Evolutionary conservation across 1,284 basidiomycete species (phyloP).

Genomic region (Pyrrhoderma noxium): DNA sequence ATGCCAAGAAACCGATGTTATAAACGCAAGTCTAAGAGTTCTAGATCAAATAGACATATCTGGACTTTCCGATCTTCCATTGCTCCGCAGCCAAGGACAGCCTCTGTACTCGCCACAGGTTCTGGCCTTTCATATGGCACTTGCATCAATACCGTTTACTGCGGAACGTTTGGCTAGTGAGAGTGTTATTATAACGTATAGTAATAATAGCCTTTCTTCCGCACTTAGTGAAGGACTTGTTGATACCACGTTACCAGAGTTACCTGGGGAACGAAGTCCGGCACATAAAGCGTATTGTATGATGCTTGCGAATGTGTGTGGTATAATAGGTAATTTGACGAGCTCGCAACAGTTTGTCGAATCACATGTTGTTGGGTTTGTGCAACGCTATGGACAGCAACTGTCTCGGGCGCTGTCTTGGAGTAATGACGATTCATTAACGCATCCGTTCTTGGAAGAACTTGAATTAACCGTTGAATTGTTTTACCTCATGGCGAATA

Average conservation of each 20-base stretch:
- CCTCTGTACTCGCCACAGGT: slow-evolving; percentile 70
- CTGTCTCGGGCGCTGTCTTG: slow-evolving; percentile 71
- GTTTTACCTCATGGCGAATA: slow-evolving; percentile 55
- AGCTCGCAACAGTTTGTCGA: slow-evolving; percentile 78
- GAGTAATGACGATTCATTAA: slow-evolving; percentile 71
- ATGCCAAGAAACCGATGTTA: slow-evolving; percentile 77
- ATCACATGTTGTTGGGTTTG: slow-evolving; percentile 77
- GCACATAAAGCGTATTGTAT: slow-evolving; percentile 78
- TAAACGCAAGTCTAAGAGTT: slow-evolving; percentile 71
- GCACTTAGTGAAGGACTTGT: slow-evolving; percentile 71
- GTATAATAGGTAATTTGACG: slow-evolving; percentile 60
- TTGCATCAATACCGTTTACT: slow-evolving; percentile 70
- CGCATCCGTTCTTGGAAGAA: slow-evolving; percentile 69
- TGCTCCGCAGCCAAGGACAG: slow-evolving; percentile 53
- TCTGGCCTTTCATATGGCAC: slow-evolving; percentile 77
- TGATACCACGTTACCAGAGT: slow-evolving; percentile 58
- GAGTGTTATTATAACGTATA: slow-evolving; percentile 76
- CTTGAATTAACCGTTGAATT: slow-evolving; percentile 71
- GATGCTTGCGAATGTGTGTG: slow-evolving; percentile 77
- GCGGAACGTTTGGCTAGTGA: slow-evolving; percentile 84
- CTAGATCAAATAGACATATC: slow-evolving; percentile 63
- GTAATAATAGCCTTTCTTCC: slow-evolving; percentile 72
- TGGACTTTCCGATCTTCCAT: slow-evolving; percentile 54
- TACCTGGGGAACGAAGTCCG: slow-evolving; percentile 67
- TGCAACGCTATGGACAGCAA: slow-evolving; percentile 80